Conservation (phyloP, 2,329 filamentous ascomycete species). For the Alternaria rosae region DNA sequence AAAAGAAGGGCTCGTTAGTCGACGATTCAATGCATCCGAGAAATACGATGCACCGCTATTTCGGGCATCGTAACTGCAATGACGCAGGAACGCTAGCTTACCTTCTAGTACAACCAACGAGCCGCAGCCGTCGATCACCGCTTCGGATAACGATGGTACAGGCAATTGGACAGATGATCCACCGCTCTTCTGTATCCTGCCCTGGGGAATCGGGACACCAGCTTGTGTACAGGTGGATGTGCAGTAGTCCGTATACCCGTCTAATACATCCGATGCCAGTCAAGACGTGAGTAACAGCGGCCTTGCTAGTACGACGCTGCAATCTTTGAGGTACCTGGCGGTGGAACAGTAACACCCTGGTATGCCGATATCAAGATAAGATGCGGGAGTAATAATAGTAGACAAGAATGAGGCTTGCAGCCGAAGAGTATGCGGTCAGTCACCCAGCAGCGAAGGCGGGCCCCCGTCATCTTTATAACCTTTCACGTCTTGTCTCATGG, state of each 20-base stretch:
- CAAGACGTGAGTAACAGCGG: constrained; percentile 1
- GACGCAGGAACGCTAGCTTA: constrained; percentile 6
- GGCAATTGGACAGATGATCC: constrained; percentile 43
- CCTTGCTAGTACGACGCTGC: constrained; percentile 24
- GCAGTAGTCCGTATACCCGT: background rate
- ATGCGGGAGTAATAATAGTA: background rate
- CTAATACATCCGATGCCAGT: constrained; percentile 4
- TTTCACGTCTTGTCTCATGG: background rate
- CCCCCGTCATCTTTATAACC: constrained; percentile 2
- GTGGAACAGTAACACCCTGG: constrained; percentile 17
- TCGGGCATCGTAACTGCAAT: background rate
- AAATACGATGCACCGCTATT: constrained; percentile 9
- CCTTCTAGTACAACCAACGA: constrained; percentile 6
- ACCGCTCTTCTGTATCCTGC: constrained; percentile 33
- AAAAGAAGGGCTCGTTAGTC: background rate
- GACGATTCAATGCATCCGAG: background rate
- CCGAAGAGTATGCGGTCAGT: background rate
- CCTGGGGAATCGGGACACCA: constrained; percentile 10
- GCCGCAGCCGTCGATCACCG: constrained; percentile 5
- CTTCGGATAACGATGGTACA: constrained; percentile 14
- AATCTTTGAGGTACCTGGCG: constrained; percentile 17
- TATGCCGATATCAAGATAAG: constrained; percentile 8
- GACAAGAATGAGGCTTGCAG: background rate
- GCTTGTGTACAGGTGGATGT: background rate
- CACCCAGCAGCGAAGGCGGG: background rate